Conservation (phyloP, 495 filamentous ascomycete species). For the Penicillium daleae region DNA sequence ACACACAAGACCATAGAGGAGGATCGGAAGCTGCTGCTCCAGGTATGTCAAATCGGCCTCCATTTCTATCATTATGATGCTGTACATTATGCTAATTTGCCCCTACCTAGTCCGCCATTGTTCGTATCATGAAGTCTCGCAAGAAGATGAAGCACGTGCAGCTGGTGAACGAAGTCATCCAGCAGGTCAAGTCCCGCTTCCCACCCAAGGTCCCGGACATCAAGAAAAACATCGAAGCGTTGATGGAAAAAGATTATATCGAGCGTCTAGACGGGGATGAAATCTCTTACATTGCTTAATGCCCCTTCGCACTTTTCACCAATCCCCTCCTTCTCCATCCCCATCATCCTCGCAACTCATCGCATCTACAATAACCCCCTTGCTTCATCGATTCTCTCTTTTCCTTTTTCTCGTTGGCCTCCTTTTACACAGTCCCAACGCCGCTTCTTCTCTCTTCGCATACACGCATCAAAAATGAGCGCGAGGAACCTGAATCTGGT, state of each 20-base stretch:
- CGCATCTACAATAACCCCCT: conserved; percentile 13
- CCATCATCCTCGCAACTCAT: conserved; percentile 11
- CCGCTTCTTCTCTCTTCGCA: neutral
- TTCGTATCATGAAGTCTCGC: conserved; percentile 98
- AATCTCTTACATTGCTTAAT: conserved; percentile 83
- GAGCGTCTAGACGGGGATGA: conserved; percentile 94
- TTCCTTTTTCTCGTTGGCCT: conserved; percentile 17
- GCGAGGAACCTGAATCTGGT: neutral
- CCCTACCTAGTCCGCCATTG: conserved; percentile 80
- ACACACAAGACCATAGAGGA: conserved; percentile 99
- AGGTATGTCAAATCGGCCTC: conserved; percentile 64
- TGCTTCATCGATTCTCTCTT: conserved; percentile 16
- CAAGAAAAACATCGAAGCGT: conserved; percentile 98
- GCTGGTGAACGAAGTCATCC: conserved; percentile 91
- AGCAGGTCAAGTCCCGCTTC: conserved; percentile 93
- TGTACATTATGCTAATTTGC: neutral
- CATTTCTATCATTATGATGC: conserved; percentile 4
- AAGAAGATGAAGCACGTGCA: conserved; percentile 97
- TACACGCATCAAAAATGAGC: neutral
- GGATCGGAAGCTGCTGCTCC: conserved; percentile 92
- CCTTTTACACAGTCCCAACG: neutral
- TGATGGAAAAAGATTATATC: conserved; percentile 98
- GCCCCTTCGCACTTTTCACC: conserved; percentile 6
- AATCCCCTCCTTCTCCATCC: neutral
- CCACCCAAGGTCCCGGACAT: conserved; percentile 91